phyloP scores from a whole-genome alignment of 1,284 basidiomycete genomes.

The Apiotrichum gamsii region DNA sequence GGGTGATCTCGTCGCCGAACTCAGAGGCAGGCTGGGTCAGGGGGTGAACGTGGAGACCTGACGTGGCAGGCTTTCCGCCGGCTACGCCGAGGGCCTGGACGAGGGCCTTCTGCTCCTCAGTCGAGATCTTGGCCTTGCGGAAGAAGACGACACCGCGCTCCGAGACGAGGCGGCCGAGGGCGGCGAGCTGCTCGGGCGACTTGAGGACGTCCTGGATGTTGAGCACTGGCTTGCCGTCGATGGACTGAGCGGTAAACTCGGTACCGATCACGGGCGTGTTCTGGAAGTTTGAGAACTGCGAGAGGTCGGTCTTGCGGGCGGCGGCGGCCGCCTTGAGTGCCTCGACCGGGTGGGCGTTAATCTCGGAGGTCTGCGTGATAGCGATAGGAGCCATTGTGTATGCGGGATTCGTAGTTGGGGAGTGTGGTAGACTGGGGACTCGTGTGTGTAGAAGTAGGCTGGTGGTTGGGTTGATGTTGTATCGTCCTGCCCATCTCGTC shows the following conservation, averaged over 20 bases:
- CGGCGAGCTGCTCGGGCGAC: slow-evolving; percentile 21
- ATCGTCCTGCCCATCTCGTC: no score
- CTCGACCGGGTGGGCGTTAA: slow-evolving; percentile 2
- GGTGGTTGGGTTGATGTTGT: no score
- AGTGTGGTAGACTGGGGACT: no score
- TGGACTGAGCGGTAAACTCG: slow-evolving; percentile 33
- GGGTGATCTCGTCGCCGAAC: slow-evolving; percentile 50
- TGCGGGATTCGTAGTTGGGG: no score
- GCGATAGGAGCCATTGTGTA: slow-evolving; percentile 6
- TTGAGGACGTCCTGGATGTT: slow-evolving; percentile 23
- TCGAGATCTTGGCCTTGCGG: slow-evolving; percentile 52
- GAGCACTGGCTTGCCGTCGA: slow-evolving; percentile 20
- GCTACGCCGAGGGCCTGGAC: slow-evolving; percentile 52
- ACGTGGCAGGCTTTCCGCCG: slow-evolving; percentile 55
- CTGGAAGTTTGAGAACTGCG: slow-evolving; percentile 25
- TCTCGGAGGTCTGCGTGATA: not conserved
- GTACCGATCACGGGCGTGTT: slow-evolving; percentile 33
- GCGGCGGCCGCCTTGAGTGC: slow-evolving; percentile 5
- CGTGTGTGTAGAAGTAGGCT: no score
- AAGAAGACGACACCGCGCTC: slow-evolving; percentile 69
- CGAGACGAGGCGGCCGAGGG: slow-evolving; percentile 47
- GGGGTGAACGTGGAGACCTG: slow-evolving; percentile 59
- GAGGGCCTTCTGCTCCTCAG: slow-evolving; percentile 50
- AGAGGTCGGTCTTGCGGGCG: not conserved
- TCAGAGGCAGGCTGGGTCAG: slow-evolving; percentile 50